phyloP scores from a whole-genome alignment of 805 yeast species.

The Yamadazyma laniorum region DNA sequence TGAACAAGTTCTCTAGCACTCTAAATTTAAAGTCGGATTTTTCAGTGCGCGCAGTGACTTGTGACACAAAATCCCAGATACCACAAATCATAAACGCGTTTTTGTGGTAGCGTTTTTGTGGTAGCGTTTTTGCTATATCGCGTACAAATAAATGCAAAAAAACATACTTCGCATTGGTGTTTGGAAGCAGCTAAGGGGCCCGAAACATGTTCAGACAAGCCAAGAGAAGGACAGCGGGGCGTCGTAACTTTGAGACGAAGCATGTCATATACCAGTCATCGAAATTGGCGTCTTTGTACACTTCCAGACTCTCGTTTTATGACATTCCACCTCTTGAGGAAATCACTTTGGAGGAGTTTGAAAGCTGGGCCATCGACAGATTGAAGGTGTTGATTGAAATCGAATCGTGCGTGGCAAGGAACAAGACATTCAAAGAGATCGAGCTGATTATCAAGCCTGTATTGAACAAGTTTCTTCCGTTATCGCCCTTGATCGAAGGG shows the following conservation, averaged over 20 bases:
- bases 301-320: constrained; percentile 68
- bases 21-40: too few species aligned
- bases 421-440: constrained; percentile 61
- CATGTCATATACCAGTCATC: constrained; percentile 21
- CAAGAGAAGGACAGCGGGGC: constrained; percentile 72
- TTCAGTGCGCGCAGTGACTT: background rate
- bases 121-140: background rate
- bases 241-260: constrained; percentile 59
- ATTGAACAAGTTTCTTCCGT: constrained; percentile 63
- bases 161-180: too few species aligned
- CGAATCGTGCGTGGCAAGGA: constrained; percentile 69
- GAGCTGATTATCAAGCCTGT: constrained; percentile 65
- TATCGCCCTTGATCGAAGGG: constrained; percentile 32
- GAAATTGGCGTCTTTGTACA: constrained; percentile 40
- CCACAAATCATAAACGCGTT: too few species aligned
- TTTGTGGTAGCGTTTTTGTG: too few species aligned
- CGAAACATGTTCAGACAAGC: constrained; percentile 66
- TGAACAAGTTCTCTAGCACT: too few species aligned
- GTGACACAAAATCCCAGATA: background rate
- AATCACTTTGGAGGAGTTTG: constrained; percentile 89
- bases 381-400: constrained; percentile 79
- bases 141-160: background rate
- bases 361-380: constrained; percentile 93
- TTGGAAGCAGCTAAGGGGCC: too few species aligned
- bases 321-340: constrained; percentile 76